These are phyloP conservation scores for Penstemon newberryi DNA, from an alignment of 257 asterid genomes.

Conservation along the genomic window DNA sequence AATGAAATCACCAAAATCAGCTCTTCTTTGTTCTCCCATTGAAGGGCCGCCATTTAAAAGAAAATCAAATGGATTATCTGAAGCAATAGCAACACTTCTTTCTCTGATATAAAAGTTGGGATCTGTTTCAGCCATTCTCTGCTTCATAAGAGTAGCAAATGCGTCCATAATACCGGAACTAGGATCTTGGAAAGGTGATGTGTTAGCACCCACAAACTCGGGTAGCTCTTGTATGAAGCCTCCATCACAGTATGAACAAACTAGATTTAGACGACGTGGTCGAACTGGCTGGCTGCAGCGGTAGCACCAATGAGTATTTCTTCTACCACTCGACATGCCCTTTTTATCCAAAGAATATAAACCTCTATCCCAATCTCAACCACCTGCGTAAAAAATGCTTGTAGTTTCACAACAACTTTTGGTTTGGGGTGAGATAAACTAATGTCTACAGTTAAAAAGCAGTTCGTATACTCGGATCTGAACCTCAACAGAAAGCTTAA, in stretches of 20 bases:
- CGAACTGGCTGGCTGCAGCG: constrained; percentile 72
- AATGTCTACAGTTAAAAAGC: background rate
- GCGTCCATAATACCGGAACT: constrained; percentile 59
- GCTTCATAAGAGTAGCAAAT: constrained; percentile 71
- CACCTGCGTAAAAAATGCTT: constrained; percentile 28
- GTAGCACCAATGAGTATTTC: constrained; percentile 84
- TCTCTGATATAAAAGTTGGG: constrained; percentile 61
- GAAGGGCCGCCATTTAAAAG: constrained; percentile 33
- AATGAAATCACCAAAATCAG: constrained; percentile 42
- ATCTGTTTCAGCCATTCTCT: constrained; percentile 74
- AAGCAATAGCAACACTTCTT: constrained; percentile 37
- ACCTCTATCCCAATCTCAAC: constrained; percentile 15
- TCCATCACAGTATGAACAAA: constrained; percentile 72
- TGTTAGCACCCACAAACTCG: constrained; percentile 43
- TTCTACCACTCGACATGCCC: constrained; percentile 54
- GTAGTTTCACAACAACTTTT: constrained; percentile 7
- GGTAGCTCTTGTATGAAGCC: constrained; percentile 82
- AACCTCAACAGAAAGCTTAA: background rate
- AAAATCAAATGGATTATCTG: constrained; percentile 39
- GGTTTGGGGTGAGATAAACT: background rate
- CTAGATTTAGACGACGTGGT: constrained; percentile 40
- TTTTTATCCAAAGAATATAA: background rate
- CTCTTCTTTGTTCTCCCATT: constrained; percentile 34
- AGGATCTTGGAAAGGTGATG: constrained; percentile 40
- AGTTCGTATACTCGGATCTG: background rate